Evolutionary conservation across 2,329 filamentous ascomycete genomes (phyloP), one percentile per base, ranked within the genome.

Genomic region (Graphilbum ipis-grandicollis): DNA sequence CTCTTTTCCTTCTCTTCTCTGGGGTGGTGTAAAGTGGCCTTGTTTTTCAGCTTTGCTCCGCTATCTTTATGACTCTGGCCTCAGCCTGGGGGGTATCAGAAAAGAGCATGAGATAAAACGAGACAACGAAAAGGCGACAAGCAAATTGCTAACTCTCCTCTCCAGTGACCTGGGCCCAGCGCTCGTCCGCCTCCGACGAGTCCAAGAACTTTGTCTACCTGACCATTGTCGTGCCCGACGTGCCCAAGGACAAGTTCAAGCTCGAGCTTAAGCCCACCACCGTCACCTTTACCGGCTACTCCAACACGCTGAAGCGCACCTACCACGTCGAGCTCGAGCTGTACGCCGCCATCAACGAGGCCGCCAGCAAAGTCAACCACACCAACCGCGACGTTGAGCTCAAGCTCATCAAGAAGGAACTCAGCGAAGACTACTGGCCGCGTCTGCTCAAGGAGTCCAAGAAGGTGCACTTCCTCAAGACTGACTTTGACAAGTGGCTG

Each of bases 401-500:
- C 50, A 81, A 93, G 56, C 71, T 98, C 58, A 75, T 83, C 62
- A 98, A 98, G 81, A 94, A 94, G 77, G 85, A 93, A 54, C 70
- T 90, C 46, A 82, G 85, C 62, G 75, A 84, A 53, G 84, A 90
- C 61, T 96, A 79, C 73, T 98, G 90, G 90, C 86, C 86, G 44
- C 76, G 90, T 46, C 71, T 98, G 52, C 70, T 94, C 56, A 94
- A 94, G 76, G 82, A 88, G 42, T 59, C 66, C 48, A 79, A 83
- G 70, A 93, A 84, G 68, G 64, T 82, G 38, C 90, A 96, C 65
- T 98, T 85, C 73, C 63, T 98, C 53, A 47, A 93, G 78, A 96
- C 90, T 46, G 80, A 98, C 65, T 98, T 98, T 51, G 86, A 94
- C 67, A 94, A 93, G 79, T 94, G 86, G 86, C 82, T 93, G 52